Conservation (phyloP, 2,329 filamentous ascomycete species). For the Grosmannia clavigera region DNA sequence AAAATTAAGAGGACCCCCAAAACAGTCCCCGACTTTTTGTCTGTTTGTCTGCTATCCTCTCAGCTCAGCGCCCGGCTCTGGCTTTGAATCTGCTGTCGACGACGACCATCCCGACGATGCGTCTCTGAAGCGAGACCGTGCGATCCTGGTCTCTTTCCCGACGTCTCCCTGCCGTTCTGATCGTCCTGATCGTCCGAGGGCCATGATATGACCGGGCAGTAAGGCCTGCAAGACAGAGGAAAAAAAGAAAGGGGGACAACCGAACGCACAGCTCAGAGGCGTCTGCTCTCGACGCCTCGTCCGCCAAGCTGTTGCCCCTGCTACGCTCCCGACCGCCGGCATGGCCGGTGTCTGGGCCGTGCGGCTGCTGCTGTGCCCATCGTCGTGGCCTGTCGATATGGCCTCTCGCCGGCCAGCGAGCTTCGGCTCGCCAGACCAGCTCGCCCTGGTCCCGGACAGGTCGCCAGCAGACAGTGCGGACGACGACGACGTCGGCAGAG, state of each 20-base stretch:
- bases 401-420: not conserved
- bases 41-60: not conserved
- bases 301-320: conserved; percentile 5
- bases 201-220: not conserved
- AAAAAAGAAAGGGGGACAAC: no score
- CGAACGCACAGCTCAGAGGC: not conserved
- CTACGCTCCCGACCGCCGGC: not conserved
- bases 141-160: not conserved
- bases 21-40: not conserved
- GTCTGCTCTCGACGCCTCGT: not conserved
- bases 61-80: no score
- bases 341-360: not conserved
- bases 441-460: no score
- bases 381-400: not conserved
- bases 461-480: not conserved
- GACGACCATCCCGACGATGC: not conserved
- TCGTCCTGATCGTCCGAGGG: not conserved
- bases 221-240: not conserved
- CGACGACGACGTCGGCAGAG: not conserved
- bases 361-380: no score
- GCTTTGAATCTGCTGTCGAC: not conserved
- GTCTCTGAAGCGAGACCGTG: not conserved
- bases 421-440: not conserved
- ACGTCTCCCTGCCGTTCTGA: no score
- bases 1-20: not conserved